Conservation (phyloP, 2,329 filamentous ascomycete genomes). For the Ophiostoma fasciatum region DNA sequence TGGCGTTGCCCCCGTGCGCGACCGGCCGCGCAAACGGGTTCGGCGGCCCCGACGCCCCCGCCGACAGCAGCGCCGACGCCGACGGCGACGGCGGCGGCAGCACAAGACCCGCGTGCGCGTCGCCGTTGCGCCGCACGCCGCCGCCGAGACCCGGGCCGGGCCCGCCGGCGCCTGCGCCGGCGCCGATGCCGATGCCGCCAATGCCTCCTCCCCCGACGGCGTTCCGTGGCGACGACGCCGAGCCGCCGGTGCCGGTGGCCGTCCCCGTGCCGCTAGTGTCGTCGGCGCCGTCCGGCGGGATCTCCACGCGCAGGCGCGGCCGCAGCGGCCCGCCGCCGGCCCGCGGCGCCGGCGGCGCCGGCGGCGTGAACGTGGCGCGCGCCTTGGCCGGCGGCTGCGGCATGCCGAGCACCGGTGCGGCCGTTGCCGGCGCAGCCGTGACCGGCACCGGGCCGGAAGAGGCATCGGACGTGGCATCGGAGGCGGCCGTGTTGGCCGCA, state of each 20-base stretch:
- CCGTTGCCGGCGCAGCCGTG: too few species aligned
- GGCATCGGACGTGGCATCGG: too few species aligned
- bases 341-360: constrained; percentile 54
- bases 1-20: constrained; percentile 38
- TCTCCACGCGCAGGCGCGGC: constrained; percentile 82
- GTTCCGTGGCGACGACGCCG: constrained; percentile 42
- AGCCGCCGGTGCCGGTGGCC: constrained; percentile 58
- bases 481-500: too few species aligned
- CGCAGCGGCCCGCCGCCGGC: constrained; percentile 49
- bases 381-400: constrained; percentile 27
- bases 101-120: constrained; percentile 44
- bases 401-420: too few species aligned
- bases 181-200: too few species aligned
- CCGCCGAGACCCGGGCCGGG: too few species aligned
- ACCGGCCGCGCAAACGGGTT: constrained; percentile 89
- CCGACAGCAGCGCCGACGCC: constrained; percentile 70
- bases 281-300: constrained; percentile 71
- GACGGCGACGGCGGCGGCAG: constrained; percentile 88
- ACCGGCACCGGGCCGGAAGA: too few species aligned
- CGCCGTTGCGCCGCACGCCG: constrained; percentile 31
- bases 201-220: too few species aligned
- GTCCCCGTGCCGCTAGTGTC: constrained; percentile 59
- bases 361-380: constrained; percentile 47
- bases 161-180: too few species aligned
- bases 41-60: constrained; percentile 79